A percentile compares a stretch with the other conserved stretches of the same genome.
These are phyloP conservation scores for Fusarium nelsonii DNA, from an alignment of 2,329 filamentous ascomycete species.

Conservation along the genomic window DNA sequence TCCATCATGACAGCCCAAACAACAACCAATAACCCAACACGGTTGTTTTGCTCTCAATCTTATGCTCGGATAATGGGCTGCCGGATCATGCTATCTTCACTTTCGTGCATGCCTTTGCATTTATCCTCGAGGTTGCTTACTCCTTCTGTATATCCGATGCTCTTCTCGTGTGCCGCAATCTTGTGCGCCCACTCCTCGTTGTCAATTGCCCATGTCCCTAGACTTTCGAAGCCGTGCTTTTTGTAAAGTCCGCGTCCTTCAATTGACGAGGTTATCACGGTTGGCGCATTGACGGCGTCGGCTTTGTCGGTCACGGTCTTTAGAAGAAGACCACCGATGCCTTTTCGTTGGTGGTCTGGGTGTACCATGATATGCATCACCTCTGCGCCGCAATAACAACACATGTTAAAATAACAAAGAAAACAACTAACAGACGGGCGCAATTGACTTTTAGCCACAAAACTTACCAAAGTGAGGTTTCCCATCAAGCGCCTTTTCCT, in stretches of 20 bases:
- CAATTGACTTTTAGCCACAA: constrained; percentile 2
- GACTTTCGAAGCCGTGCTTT: constrained; percentile 30
- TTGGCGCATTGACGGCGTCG: constrained; percentile 24
- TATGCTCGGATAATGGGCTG: constrained; percentile 21
- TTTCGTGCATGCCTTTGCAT: constrained; percentile 36
- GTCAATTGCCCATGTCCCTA: constrained; percentile 38
- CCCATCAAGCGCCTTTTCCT: constrained; percentile 33
- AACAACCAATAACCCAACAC: constrained; percentile 17
- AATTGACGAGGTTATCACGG: constrained; percentile 34
- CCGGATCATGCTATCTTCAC: constrained; percentile 45
- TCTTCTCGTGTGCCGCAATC: constrained; percentile 22
- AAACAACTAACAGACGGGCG: too few species aligned
- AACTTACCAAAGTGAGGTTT: constrained; percentile 34
- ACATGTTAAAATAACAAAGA: not conserved
- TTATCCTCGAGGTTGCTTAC: constrained; percentile 12
- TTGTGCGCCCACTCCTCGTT: constrained; percentile 40
- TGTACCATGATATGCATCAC: constrained; percentile 45
- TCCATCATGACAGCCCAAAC: not conserved
- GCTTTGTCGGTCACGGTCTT: constrained; percentile 30
- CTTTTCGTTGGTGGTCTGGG: constrained; percentile 40
- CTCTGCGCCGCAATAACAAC: constrained; percentile 18
- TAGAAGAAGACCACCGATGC: constrained; percentile 37
- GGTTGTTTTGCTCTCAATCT: not conserved
- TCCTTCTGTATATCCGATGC: constrained; percentile 27
- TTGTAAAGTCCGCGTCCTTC: constrained; percentile 36